Percentiles rank a stretch among this genome's conserved stretches.
Conservation (phyloP, 129 eudicot species). For the Rutidosis leptorrhynchoides region DNA sequence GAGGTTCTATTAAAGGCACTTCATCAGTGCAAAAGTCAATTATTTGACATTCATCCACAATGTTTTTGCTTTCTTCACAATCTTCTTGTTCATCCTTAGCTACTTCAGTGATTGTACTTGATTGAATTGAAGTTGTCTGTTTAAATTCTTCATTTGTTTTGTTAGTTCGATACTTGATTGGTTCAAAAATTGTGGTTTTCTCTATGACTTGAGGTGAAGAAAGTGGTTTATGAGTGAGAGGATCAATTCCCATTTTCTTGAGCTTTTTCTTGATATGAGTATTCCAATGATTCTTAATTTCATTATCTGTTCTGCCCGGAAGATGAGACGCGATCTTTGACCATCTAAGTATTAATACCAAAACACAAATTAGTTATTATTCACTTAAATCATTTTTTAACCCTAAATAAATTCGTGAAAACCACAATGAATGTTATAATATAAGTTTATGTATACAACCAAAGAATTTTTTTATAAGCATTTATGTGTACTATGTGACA, state of each 20-base stretch:
- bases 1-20: conserved; percentile 64
- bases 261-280: conserved; percentile 87
- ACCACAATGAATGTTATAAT: too few relatives aligned
- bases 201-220: conserved; percentile 4
- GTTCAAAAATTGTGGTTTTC: background rate
- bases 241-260: conserved; percentile 85
- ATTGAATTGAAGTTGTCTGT: conserved; percentile 25
- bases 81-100: conserved; percentile 34
- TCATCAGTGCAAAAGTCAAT: conserved; percentile 60
- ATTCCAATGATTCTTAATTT: conserved; percentile 90
- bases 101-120: conserved; percentile 31
- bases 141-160: background rate
- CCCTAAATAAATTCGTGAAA: too few relatives aligned
- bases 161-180: background rate
- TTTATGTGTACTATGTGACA: background rate
- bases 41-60: conserved; percentile 11
- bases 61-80: conserved; percentile 25
- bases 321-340: conserved; percentile 88
- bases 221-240: conserved; percentile 72
- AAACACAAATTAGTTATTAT: background rate
- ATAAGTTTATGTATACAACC: too few relatives aligned
- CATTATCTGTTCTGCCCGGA: conserved; percentile 88
- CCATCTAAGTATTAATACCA: conserved; percentile 49
- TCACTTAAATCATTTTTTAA: too few relatives aligned
- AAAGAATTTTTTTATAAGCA: too few relatives aligned